Conservation (phyloP, 768 basidiomycete genomes). For the Xerocomellus amylosporus region DNA sequence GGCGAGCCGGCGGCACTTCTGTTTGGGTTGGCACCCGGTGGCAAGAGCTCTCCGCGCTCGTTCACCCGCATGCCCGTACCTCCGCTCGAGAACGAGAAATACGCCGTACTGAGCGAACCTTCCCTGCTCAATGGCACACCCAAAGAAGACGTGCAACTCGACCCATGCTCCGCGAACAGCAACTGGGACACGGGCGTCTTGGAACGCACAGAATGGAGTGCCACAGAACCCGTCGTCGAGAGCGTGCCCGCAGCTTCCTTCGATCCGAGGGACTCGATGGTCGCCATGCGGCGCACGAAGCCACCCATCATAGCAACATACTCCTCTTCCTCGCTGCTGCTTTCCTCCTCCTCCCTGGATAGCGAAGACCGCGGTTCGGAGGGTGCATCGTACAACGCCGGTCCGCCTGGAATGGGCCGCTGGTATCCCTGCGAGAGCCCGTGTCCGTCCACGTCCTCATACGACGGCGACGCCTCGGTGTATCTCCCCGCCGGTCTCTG, state of each 20-base stretch:
- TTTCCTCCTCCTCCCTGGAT: constrained; percentile 3
- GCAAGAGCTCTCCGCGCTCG: constrained; percentile 28
- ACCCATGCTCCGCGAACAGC: constrained; percentile 15
- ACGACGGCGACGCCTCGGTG: constrained; percentile 1
- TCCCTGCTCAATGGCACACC: constrained; percentile 1
- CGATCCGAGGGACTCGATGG: constrained; percentile 75
- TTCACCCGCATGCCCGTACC: constrained; percentile 20
- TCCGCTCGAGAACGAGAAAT: constrained; percentile 27
- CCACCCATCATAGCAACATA: constrained; percentile 60
- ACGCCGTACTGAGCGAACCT: constrained; percentile 23
- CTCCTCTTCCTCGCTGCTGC: constrained; percentile 28
- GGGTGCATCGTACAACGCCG: constrained; percentile 4
- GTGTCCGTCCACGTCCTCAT: constrained; percentile 4
- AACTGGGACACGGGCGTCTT: constrained; percentile 18
- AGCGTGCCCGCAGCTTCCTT: constrained; percentile 42
- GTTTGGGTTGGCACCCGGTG: not conserved
- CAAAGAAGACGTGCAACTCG: constrained; percentile 1
- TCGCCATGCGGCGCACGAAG: constrained; percentile 72
- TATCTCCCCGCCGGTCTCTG: not conserved
- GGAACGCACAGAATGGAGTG: constrained; percentile 28
- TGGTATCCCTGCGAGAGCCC: constrained; percentile 1
- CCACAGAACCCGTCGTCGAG: constrained; percentile 31
- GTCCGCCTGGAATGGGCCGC: not conserved
- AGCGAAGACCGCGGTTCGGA: constrained; percentile 17
- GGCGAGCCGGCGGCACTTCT: constrained; percentile 7